phyloP scores from a whole-genome alignment of 768 basidiomycete genomes.

The Cytidiella melzeri region DNA sequence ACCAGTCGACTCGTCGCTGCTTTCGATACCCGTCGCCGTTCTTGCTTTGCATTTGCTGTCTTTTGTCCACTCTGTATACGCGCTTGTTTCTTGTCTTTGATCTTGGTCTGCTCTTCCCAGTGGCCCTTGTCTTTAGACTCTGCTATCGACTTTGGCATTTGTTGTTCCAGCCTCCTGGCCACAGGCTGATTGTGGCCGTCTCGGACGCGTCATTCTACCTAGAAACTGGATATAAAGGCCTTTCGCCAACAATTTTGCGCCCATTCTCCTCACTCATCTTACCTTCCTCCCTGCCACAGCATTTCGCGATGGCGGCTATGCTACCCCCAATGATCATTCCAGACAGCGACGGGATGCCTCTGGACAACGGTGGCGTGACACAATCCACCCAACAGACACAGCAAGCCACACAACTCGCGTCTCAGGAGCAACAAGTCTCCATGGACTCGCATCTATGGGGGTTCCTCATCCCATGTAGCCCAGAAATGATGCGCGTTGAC shows the following conservation, averaged over 20 bases:
- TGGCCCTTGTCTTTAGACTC: background rate
- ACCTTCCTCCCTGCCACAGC: background rate
- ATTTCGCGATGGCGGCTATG: background rate
- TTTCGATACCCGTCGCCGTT: background rate
- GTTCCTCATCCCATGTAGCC: slow-evolving; percentile 59
- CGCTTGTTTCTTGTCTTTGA: background rate
- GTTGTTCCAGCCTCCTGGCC: background rate
- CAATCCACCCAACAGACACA: slow-evolving; percentile 27
- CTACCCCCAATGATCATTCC: background rate
- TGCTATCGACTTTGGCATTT: background rate
- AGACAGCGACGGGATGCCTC: slow-evolving; percentile 1
- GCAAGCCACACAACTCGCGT: slow-evolving; percentile 33
- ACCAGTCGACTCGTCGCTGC: background rate
- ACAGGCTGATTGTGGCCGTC: background rate
- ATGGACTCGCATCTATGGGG: slow-evolving; percentile 52
- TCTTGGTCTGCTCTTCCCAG: background rate
- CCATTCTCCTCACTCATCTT: background rate
- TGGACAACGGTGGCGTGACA: background rate
- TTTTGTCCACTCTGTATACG: background rate
- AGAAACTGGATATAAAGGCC: background rate
- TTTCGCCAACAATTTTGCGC: background rate
- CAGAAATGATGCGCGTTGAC: slow-evolving; percentile 48
- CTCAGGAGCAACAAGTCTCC: slow-evolving; percentile 12
- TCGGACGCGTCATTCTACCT: background rate
- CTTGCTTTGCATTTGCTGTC: background rate